Conservation (phyloP, 2,329 filamentous ascomycete species). For the Thielaviopsis musarum region DNA sequence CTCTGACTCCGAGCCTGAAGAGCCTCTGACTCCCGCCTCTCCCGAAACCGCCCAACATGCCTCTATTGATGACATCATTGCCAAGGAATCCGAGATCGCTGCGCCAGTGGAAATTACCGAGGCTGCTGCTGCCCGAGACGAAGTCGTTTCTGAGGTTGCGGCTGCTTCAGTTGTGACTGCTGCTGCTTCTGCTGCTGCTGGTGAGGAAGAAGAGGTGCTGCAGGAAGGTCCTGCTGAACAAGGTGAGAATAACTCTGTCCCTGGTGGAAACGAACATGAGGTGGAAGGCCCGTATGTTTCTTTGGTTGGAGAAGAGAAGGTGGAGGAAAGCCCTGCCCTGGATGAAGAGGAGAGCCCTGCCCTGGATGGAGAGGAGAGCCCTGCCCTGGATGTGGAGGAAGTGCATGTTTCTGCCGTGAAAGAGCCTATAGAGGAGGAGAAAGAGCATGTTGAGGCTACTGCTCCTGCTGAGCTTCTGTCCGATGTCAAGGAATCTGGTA, state of each 20-base stretch:
- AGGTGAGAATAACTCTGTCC: constrained; percentile 4
- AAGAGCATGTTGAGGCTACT: neutral
- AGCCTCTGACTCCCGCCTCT: neutral
- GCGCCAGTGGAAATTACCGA: neutral
- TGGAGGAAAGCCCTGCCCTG: neutral
- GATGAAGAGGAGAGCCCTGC: constrained; percentile 1
- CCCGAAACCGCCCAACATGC: neutral
- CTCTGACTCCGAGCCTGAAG: neutral
- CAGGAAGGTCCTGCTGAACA: neutral
- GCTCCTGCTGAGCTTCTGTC: neutral
- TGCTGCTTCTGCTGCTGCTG: neutral
- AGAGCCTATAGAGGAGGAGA: constrained; percentile 1
- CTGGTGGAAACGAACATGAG: neutral
- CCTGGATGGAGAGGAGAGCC: neutral
- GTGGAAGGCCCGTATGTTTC: neutral
- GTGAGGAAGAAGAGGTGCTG: neutral
- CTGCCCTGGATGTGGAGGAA: neutral
- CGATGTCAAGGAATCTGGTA: neutral
- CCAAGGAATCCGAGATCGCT: neutral
- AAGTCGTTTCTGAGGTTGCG: neutral
- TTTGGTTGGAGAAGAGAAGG: neutral
- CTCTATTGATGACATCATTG: neutral
- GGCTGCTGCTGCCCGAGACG: neutral
- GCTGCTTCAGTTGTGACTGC: neutral
- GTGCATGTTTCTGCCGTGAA: neutral